These are phyloP conservation scores for Austroboletus niveus DNA, from an alignment of 1,284 basidiomycete genomes.

Conservation along the genomic window DNA sequence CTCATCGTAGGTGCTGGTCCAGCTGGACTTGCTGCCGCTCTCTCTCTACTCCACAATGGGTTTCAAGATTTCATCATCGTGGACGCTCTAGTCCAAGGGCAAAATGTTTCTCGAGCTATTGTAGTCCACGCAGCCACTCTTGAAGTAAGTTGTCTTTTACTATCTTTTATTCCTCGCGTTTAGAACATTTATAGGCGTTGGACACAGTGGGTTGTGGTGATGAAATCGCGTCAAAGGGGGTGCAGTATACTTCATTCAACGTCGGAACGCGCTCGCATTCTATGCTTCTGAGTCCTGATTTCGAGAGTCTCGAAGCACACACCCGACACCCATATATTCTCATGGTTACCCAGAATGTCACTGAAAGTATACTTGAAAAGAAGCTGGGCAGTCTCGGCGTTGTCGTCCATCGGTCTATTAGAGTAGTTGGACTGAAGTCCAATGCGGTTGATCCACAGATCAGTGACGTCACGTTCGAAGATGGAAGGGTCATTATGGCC, in stretches of 20 bases:
- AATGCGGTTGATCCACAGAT: constrained; percentile 24
- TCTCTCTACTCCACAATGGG: constrained; percentile 37
- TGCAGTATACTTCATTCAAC: constrained; percentile 25
- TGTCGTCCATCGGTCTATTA: constrained; percentile 23
- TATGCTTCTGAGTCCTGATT: constrained; percentile 32
- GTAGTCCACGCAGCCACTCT: constrained; percentile 46
- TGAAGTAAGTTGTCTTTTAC: constrained; percentile 27
- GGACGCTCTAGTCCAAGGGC: constrained; percentile 36
- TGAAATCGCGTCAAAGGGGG: constrained; percentile 40
- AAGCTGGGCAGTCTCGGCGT: constrained; percentile 32
- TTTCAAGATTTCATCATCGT: constrained; percentile 46
- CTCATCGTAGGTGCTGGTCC: constrained; percentile 33
- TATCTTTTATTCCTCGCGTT: background rate
- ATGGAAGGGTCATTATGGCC: constrained; percentile 44
- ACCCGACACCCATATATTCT: constrained; percentile 48
- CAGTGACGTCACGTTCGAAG: constrained; percentile 47
- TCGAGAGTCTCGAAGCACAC: constrained; percentile 33
- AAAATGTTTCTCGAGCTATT: constrained; percentile 41
- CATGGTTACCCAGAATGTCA: constrained; percentile 46
- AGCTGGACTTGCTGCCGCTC: constrained; percentile 21
- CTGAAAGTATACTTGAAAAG: constrained; percentile 43
- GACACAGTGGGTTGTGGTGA: constrained; percentile 46
- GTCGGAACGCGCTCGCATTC: constrained; percentile 33
- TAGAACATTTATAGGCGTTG: constrained; percentile 38
- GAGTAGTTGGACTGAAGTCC: constrained; percentile 30